Conservation (phyloP, 805 yeast species). For the Kodamaea kakaduensis region DNA sequence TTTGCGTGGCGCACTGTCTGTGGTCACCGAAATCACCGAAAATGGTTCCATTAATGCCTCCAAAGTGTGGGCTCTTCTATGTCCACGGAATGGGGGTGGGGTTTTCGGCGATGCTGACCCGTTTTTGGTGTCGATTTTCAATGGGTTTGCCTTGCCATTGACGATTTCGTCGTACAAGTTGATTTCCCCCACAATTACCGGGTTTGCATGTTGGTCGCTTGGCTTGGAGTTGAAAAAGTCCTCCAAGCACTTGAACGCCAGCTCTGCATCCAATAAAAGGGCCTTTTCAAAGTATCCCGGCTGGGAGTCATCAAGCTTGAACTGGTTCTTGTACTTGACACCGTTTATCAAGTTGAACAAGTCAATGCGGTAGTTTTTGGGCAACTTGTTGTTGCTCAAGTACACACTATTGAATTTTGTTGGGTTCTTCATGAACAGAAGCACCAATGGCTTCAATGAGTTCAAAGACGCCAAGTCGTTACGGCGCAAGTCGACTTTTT, state of each 20-base stretch:
- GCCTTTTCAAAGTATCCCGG: conserved; percentile 63
- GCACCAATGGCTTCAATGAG: conserved; percentile 32
- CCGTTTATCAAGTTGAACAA: conserved; percentile 56
- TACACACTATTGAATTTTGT: conserved; percentile 38
- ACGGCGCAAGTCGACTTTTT: conserved; percentile 51
- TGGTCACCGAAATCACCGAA: conserved; percentile 8
- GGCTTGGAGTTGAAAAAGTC: conserved; percentile 23
- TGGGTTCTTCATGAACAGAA: conserved; percentile 28
- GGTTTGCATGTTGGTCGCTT: too few species aligned
- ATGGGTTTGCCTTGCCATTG: conserved; percentile 94
- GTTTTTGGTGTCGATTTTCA: too few species aligned
- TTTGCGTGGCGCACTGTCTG: conserved; percentile 9
- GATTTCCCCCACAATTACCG: conserved; percentile 10
- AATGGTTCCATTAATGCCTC: conserved; percentile 18
- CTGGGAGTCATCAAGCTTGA: conserved; percentile 55
- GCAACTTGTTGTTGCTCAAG: conserved; percentile 39
- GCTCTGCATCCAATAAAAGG: conserved; percentile 47
- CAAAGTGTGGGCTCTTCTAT: conserved; percentile 13
- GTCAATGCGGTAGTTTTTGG: conserved; percentile 49
- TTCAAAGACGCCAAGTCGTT: conserved; percentile 38
- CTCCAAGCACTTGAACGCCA: conserved; percentile 41
- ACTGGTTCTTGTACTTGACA: conserved; percentile 40
- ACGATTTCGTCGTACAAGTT: conserved; percentile 9
- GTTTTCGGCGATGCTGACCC: conserved; percentile 6
- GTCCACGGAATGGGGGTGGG: conserved; percentile 5